Conservation (phyloP, 345 rosid species). For the Eucalyptus coolabah region DNA sequence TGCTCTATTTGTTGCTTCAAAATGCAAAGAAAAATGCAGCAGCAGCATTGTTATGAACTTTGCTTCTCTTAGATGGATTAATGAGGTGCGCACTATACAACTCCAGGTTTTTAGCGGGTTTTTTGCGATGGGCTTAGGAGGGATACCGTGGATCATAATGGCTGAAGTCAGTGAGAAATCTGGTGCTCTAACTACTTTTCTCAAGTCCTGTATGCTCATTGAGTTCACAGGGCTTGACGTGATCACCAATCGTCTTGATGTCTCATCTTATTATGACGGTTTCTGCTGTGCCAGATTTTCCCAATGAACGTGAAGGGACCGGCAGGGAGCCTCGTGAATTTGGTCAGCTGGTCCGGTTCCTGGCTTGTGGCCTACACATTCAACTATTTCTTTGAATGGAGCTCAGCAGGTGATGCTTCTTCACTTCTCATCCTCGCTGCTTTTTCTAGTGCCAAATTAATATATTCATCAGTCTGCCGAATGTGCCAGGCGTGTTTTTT, state of each 20-base stretch:
- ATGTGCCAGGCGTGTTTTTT: neutral
- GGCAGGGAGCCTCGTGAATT: conserved; percentile 13
- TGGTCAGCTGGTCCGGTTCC: conserved; percentile 4
- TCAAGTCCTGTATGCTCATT: neutral
- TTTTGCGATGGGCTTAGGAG: conserved; percentile 46
- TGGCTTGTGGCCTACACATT: conserved; percentile 14
- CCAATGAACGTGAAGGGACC: conserved; percentile 14
- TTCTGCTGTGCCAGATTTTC: conserved; percentile 7
- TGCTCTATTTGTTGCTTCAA: neutral
- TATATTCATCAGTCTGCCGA: neutral
- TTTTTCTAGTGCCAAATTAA: neutral
- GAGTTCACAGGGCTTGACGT: neutral
- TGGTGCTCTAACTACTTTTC: neutral
- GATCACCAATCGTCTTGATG: neutral
- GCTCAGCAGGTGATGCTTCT: conserved; percentile 11
- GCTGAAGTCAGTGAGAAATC: conserved; percentile 27
- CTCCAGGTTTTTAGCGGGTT: conserved; percentile 31
- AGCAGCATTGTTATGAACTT: neutral
- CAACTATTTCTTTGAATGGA: conserved; percentile 20
- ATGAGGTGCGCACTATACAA: neutral
- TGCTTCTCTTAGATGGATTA: neutral
- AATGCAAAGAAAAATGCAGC: neutral
- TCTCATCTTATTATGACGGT: neutral
- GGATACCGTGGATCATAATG: conserved; percentile 62
- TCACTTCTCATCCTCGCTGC: neutral